Base-by-base conservation (phyloP, 441 rosid species). In the Eruca vesicaria region DNA sequence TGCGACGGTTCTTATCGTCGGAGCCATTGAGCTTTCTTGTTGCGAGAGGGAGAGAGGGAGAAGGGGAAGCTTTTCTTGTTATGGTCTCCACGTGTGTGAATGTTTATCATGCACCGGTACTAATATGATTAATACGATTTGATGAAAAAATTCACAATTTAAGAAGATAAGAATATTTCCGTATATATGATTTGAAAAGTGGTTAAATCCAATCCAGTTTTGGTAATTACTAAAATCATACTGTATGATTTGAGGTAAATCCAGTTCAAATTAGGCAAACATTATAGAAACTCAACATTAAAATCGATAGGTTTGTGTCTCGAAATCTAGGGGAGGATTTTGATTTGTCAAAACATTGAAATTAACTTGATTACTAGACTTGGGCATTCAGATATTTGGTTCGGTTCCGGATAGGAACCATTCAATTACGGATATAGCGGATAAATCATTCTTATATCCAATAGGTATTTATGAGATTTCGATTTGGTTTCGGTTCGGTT, bases 11-110 rank as follows among this genome's bases (percentile, higher is more conserved):
- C 58, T 64, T 19, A 73, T 64, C 64, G 33, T 55, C 57, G 65
- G 57, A 73, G 76, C 33, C 64, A 73, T 73, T 38, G 33, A 38
- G n/a, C n/a, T n/a, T n/a, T n/a, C n/a, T n/a, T n/a, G n/a, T n/a
- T n/a, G n/a, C n/a, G n/a, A n/a, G n/a, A n/a, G 26, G 5, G 18
- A 7, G 19, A 45, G 52, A n/a, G 63, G 21, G 19, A 18, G 16
- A 28, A 41, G 14, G 5, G 3, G 31, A 33, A 19, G 14, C 23
- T 68, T 43, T 59, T 60, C 16, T 45, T 43, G 66, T 16, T 60
- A 71, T 60, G 21, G 59, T 43, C 45, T 2, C 15, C 55, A 5
- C 58, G 66, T 12, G 45, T 41, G 11, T 69, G 26, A 1, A 38
- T 14, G 50, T 43, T 58, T 69, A 11, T 11, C 4, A 11, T 66